Base-by-base conservation (phyloP, 371 early-diverging fungal species). In the Mortierella sp. region DNA sequence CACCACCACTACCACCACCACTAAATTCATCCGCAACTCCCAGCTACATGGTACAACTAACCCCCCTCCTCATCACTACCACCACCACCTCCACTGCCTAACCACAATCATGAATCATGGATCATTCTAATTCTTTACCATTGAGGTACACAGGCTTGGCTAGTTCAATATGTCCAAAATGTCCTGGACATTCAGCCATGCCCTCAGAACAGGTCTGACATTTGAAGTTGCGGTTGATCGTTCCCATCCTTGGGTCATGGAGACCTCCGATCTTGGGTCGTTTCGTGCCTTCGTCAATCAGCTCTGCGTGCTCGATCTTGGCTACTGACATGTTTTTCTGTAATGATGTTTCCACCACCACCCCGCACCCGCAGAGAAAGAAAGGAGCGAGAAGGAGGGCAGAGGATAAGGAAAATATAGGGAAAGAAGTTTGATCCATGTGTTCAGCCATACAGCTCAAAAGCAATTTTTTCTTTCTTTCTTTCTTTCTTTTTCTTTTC, bases 91-190 rank as follows among this genome's bases (percentile, higher is more conserved):
- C n/a, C n/a, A n/a, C n/a, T n/a, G n/a, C n/a, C n/a, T n/a, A n/a
- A n/a, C n/a, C n/a, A 19, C 21, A 6, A 12, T 9, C 16, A 46
- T 46, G 12, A 12, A 9, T 46, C 46, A 46, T 12, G 9, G 9
- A 9, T 46, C 46, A 46, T 46, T 51, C 51, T 5, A 57, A 11
- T 7, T 5, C 1, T 46, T 81, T 90, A 84, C 90, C 92, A 70
- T 95, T 88, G 84, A 99, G 99, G 85, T 92, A 99, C 25, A 99
- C 98, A 14, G 99, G 99, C 82, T 94, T 95, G n/a, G 95, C 95
- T 9, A 99, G 90, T 80, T 99, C 98, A 74, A 99, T 98, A 79
- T 99, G 98, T 14, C 98, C 99, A 91, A 99, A 99, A 83, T 99
- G 99, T 43, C 99, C 99, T 21, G 95, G 95, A 82, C 99, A 99